Base-by-base conservation (phyloP, 2,329 filamentous ascomycete genomes). In the Neonectria hederae region DNA sequence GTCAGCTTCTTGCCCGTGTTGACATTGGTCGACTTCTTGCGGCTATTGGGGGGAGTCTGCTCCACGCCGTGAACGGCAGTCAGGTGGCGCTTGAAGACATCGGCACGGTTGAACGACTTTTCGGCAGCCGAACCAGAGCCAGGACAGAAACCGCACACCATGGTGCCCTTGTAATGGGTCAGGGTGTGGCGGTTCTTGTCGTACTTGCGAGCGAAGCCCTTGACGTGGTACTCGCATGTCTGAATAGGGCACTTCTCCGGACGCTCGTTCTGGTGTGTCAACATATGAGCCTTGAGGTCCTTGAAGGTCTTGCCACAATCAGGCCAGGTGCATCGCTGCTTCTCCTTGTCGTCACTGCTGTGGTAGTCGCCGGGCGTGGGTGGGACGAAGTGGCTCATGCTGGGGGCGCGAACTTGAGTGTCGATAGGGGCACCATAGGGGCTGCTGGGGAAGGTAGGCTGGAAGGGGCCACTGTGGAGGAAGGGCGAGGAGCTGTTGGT, bases 141-240 rank as follows among this genome's bases (percentile, higher is more conserved):
- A 1, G 94, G 93, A 74, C 94, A 97, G 82, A 97, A 97, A 30
- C 93, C 94, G 76, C 94, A 97, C 24, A 97, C 93, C 94, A 97
- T 97, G 53, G 92, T 97, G 43, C 94, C 94, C 82, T 97, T 97
- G 86, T 97, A 97, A 78, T 97, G 94, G 5, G 94, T 97, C 67
- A 97, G 81, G 5, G 94, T 97, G 78, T 97, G 94, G 48, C 94
- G 85, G 81, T 97, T 97, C 86, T 97, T 97, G 83, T 97, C 94
- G 77, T 97, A 97, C 81, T 97, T 97, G 72, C 94, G 87, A 11
- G 94, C 94, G 76, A 97, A 97, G 4, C 94, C 94, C 81, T 97
- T 97, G 75, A 87, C 83, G 82, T 97, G 91, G 80, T 97, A 97
- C 75, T 97, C 93, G 83, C 94, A 97, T 0, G 90, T 96, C 62